Conservation (phyloP, 2,329 filamentous ascomycete genomes). For the Neurospora sp. region DNA sequence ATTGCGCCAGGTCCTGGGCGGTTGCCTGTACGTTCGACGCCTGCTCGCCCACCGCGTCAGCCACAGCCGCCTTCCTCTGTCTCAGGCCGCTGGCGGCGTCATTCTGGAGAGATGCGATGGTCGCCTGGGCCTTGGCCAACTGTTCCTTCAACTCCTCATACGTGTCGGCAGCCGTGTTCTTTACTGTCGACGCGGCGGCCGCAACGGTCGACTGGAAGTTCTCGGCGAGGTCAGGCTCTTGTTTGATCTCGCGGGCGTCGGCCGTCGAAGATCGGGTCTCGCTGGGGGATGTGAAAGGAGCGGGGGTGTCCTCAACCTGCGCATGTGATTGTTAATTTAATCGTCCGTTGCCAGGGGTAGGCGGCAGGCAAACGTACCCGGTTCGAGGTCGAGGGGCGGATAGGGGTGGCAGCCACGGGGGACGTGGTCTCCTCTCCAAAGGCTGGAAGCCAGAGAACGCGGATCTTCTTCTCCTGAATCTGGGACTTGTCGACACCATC, state of each 20-base stretch:
- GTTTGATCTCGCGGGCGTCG: slow-evolving; percentile 12
- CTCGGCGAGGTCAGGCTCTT: slow-evolving; percentile 5
- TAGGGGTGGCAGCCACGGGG: slow-evolving; percentile 20
- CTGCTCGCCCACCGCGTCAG: slow-evolving; percentile 31
- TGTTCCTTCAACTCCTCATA: slow-evolving; percentile 22
- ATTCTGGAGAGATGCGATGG: slow-evolving; percentile 58
- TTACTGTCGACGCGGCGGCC: slow-evolving; percentile 13
- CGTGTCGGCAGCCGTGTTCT: slow-evolving; percentile 14
- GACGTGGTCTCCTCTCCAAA: slow-evolving; percentile 29
- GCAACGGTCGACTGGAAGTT: slow-evolving; percentile 8
- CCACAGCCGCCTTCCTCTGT: slow-evolving; percentile 54
- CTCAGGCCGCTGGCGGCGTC: slow-evolving; percentile 55
- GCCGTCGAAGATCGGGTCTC: slow-evolving; percentile 12
- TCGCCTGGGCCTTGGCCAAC: slow-evolving; percentile 56
- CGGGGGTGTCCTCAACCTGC: slow-evolving; percentile 24
- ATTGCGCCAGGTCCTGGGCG: slow-evolving; percentile 42
- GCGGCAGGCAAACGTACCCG: slow-evolving; percentile 17
- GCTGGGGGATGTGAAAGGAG: slow-evolving; percentile 23
- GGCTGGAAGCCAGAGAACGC: slow-evolving; percentile 71
- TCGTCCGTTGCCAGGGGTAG: not conserved
- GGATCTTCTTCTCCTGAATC: slow-evolving; percentile 91
- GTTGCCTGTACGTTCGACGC: slow-evolving; percentile 1
- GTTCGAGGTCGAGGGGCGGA: slow-evolving; percentile 18
- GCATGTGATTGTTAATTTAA: not conserved
- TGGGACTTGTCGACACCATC: slow-evolving; percentile 64